Evolutionary conservation across 1,284 basidiomycete species (phyloP).

Genomic region (Rhodofomes roseus): DNA sequence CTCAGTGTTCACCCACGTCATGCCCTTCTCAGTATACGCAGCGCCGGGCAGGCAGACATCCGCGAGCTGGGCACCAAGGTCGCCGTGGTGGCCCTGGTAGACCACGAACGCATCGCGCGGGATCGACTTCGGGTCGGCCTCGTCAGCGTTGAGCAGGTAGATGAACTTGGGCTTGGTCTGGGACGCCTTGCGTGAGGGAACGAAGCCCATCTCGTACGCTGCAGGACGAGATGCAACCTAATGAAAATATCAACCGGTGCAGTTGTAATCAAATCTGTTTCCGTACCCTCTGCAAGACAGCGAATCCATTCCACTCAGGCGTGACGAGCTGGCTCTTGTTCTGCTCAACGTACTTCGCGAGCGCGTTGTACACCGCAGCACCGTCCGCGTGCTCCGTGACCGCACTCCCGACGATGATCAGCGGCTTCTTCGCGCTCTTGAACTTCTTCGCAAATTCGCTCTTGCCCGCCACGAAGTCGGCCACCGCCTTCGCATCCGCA

Average conservation of each 20-base stretch:
- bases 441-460: slow-evolving; percentile 84
- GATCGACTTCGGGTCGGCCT: slow-evolving; percentile 88
- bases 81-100: slow-evolving; percentile 99
- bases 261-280: not conserved
- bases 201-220: slow-evolving; percentile 93
- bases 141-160: slow-evolving; percentile 96
- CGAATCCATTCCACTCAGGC: slow-evolving; percentile 95
- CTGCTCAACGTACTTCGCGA: slow-evolving; percentile 79
- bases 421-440: slow-evolving; percentile 86
- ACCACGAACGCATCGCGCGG: slow-evolving; percentile 96
- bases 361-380: slow-evolving; percentile 72
- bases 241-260: slow-evolving; percentile 20
- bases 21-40: slow-evolving; percentile 95
- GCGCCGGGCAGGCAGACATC: slow-evolving; percentile 93
- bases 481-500: slow-evolving; percentile 73
- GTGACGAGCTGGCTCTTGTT: slow-evolving; percentile 79
- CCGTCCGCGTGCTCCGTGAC: slow-evolving; percentile 88
- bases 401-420: slow-evolving; percentile 92
- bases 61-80: slow-evolving; percentile 93
- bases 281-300: slow-evolving; percentile 84
- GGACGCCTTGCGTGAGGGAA: slow-evolving; percentile 77
- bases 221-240: slow-evolving; percentile 89
- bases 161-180: slow-evolving; percentile 89
- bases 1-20: slow-evolving; percentile 97
- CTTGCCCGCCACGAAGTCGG: slow-evolving; percentile 78